Base-by-base conservation (phyloP, 2,329 filamentous ascomycete species). In the Aureobasidium subglaciale region DNA sequence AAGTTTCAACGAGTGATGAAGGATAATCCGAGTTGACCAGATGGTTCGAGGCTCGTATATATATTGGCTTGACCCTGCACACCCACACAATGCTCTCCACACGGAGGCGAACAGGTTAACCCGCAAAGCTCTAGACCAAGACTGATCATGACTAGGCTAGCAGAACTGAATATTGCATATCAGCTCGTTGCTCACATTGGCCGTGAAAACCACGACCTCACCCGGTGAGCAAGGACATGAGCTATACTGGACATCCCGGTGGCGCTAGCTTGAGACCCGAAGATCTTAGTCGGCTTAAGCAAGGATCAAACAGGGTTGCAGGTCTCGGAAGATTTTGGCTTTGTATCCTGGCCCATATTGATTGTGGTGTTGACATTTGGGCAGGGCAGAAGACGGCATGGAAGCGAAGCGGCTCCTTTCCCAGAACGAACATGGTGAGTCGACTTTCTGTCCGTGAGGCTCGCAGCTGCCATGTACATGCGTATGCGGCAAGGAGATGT, bases 11-110 rank as follows among this genome's bases (percentile, higher is more conserved):
- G 50, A 42, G 38, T 42, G 55, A 42, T 49, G 55, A 35, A 8
- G 37, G 29, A 54, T 43, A 27, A 18, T 34, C 10, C 37, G 29
- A 43, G 20, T 43, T 42, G 32, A 27, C 20, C 29, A 42, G 50
- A n/a, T 27, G 50, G 50, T 42, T 43, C 37, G 38, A 42, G 38
- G 18, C 38, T 54, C 50, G 38, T 54, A 42, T 54, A 54, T 54
- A 54, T 54, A 54, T 53, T 41, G 50, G 13, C 37, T 24, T 32
- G 18, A 29, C 2, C 38, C 18, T 18, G 20, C 22, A 38, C 46
- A 37, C 32, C 46, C 46, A 38, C 46, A 8, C 9, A 34, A 11
- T 15, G 46, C 32, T 11, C 46, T 38, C 46, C 46, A 35, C 46
- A 50, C 29, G 32, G 45, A 38, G 30, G 27, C 29, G 32, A 41